A percentile compares a stretch with the other conserved stretches of the same genome.
These are phyloP conservation scores for Coemansia sp. DNA, from an alignment of 192 early-diverging fungal genomes.

Conservation along the genomic window DNA sequence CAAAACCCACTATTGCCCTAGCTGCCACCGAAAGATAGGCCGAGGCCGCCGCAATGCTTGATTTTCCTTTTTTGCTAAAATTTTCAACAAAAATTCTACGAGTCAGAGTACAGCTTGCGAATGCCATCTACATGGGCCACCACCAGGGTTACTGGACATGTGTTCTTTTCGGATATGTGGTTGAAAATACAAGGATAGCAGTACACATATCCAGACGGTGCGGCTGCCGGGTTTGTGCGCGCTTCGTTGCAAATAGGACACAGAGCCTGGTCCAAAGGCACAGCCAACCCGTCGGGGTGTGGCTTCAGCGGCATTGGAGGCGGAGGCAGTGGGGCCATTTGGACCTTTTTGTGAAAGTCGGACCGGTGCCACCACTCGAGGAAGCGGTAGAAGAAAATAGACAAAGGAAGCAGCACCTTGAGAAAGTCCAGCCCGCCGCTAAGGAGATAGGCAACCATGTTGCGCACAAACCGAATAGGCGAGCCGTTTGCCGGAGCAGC, in stretches of 20 bases:
- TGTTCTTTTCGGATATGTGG: slow-evolving; percentile 65
- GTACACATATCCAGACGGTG: slow-evolving; percentile 87
- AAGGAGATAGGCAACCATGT: slow-evolving; percentile 53
- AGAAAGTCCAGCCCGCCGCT: slow-evolving; percentile 64
- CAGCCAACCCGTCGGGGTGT: slow-evolving; percentile 66
- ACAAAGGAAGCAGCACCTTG: slow-evolving; percentile 77
- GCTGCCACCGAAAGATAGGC: slow-evolving; percentile 46
- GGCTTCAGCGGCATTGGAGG: slow-evolving; percentile 76
- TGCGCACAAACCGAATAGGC: slow-evolving; percentile 33
- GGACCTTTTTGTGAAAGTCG: slow-evolving; percentile 65
- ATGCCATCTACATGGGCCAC: slow-evolving; percentile 20
- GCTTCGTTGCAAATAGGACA: slow-evolving; percentile 76
- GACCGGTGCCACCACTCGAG: slow-evolving; percentile 95
- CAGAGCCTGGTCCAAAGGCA: slow-evolving; percentile 69
- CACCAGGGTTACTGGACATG: slow-evolving; percentile 79
- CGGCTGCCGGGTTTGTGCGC: slow-evolving; percentile 82
- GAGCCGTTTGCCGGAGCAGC: slow-evolving; percentile 43
- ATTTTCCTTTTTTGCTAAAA: background rate
- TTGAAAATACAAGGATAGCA: slow-evolving; percentile 89
- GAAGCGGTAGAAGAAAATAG: slow-evolving; percentile 92
- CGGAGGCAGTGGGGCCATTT: slow-evolving; percentile 59
- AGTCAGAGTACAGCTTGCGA: slow-evolving; percentile 49
- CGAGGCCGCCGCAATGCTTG: slow-evolving; percentile 25
- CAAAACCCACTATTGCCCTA: slow-evolving; percentile 51
- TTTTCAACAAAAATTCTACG: background rate